Evolutionary conservation across 2,329 filamentous ascomycete species (phyloP), one percentile per base, ranked within the genome.

Genomic region (Leptographium lundbergii): DNA sequence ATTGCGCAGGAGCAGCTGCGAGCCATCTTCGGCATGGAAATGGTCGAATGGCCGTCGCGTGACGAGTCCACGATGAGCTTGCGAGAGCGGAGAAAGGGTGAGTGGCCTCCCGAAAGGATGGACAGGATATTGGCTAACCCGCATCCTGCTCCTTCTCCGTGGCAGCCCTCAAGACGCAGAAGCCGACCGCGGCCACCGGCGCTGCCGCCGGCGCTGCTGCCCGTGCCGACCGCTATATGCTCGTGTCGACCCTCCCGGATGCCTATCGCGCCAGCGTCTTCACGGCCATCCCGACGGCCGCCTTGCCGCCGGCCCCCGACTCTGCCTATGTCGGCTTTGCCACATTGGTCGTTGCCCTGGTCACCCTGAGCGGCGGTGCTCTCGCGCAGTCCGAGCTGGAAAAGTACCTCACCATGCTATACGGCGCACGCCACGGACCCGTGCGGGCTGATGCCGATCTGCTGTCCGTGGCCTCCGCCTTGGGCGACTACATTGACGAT

Each of bases 21-120:
- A 54, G 74, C 74, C 2, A 79, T 85, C 1, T 97, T 96, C 72
- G 94, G 94, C n/a, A 96, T 97, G 91, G 81, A 91, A 69, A 81
- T 99, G 78, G 78, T 83, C 4, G 91, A 96, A 72, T 77, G 97
- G 56, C 91, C 94, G 0, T 77, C 81, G 1, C 82, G 81, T 67
- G 92, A 96, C 67, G 95, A 91, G 71, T 80, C 88, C 55, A 90
- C 90, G 0, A 73, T 96, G 65, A 69, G 66, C 4, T 58, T 68
- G 39, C 84, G 84, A 61, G 88, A 95, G 63, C 82, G 81, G 68
- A 82, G 89, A 66, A 85, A 88, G 77, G 88, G 87, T 85, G 73
- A 61, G 74, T 10, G 22, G 10, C 32, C 29, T 24, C 50, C 19
- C 25, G 11, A 14, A 5, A 51, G 25, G 13, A n/a, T n/a, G 50